phyloP scores from a whole-genome alignment of 345 rosid genomes.

The Lepidium sativum region DNA sequence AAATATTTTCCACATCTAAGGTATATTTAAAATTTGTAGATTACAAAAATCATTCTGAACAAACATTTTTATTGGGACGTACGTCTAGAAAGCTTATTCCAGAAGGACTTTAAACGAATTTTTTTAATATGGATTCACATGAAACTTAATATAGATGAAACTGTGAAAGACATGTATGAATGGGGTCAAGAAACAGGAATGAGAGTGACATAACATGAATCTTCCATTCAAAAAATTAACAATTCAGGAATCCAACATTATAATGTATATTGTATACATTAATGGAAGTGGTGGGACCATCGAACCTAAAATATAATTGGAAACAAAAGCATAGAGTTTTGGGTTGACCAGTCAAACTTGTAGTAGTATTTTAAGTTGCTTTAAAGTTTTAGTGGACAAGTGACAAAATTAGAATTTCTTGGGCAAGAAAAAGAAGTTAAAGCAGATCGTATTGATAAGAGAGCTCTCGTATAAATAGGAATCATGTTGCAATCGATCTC shows the following conservation, averaged over 20 bases:
- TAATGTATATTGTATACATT: neutral
- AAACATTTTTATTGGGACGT: too few relatives aligned
- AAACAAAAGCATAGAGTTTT: constrained; percentile 3
- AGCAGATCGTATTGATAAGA: constrained; percentile 25
- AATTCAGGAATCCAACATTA: neutral
- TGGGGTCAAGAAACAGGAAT: constrained; percentile 7
- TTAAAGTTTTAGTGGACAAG: constrained; percentile 11
- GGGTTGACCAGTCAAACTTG: constrained; percentile 25
- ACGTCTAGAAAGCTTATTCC: too few relatives aligned
- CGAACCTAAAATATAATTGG: neutral
- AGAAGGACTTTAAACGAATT: too few relatives aligned
- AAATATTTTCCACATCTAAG: neutral
- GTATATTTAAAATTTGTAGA: neutral
- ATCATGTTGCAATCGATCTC: constrained; percentile 25
- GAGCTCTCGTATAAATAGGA: constrained; percentile 10
- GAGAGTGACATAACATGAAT: constrained; percentile 18
- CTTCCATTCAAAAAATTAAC: constrained; percentile 5
- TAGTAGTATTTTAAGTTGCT: constrained; percentile 13
- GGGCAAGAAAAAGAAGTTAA: constrained; percentile 22
- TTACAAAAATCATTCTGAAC: too few relatives aligned
- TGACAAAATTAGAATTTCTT: constrained; percentile 21
- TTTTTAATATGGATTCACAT: too few relatives aligned
- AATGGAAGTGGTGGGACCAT: constrained; percentile 17
- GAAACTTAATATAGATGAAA: neutral
- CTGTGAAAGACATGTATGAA: neutral